Percentiles rank a stretch among this genome's conserved stretches.
These are phyloP conservation scores for Sclerotinia spermophila DNA, from an alignment of 2,329 filamentous ascomycete species.

Conservation along the genomic window DNA sequence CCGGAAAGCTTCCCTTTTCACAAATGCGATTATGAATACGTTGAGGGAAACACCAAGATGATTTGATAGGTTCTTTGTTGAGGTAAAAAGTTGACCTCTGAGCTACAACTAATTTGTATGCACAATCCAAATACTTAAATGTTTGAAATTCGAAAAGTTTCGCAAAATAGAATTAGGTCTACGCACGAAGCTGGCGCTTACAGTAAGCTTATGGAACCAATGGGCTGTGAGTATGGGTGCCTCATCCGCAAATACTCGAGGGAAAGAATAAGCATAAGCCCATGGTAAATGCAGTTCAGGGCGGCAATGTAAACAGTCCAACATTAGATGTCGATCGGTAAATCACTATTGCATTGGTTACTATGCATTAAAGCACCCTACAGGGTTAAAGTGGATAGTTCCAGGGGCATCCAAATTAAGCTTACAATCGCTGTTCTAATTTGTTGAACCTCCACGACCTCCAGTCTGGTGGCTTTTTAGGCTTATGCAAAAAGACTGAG, in stretches of 20 bases:
- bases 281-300: neutral
- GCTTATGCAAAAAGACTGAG: neutral
- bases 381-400: neutral
- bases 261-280: neutral
- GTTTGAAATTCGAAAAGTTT: neutral
- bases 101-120: neutral
- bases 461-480: too few species aligned
- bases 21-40: neutral
- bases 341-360: neutral
- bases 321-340: neutral
- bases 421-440: neutral
- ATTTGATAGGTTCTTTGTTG: neutral
- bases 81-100: neutral
- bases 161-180: too few species aligned
- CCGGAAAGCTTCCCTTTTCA: neutral
- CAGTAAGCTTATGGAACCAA: neutral
- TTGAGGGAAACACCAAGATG: neutral
- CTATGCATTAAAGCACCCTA: neutral
- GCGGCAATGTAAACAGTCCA: neutral
- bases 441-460: neutral
- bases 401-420: neutral
- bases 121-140: neutral
- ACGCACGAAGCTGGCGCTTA: constrained; percentile 12
- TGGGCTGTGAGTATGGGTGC: neutral
- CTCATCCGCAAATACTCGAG: neutral